phyloP scores from a whole-genome alignment of 1,284 basidiomycete genomes.

The Ustilago bromivora region DNA sequence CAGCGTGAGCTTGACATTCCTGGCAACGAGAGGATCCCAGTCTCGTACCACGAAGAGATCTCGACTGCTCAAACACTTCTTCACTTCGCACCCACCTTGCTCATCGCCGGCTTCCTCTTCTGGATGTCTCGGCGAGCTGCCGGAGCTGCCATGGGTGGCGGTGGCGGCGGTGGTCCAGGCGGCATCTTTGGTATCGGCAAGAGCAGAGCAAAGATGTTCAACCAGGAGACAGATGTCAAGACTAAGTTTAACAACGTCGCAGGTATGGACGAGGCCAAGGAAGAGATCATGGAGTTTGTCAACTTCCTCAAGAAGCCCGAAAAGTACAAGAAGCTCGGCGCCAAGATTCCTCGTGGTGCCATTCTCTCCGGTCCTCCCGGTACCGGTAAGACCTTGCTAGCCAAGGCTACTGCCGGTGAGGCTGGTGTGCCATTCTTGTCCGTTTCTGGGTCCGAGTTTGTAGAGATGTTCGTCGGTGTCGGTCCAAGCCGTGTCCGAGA shows the following conservation, averaged over 20 bases:
- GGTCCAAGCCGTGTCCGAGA: conserved; percentile 97
- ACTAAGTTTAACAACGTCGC: conserved; percentile 96
- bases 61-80: conserved; percentile 84
- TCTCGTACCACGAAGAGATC: conserved; percentile 95
- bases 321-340: conserved; percentile 94
- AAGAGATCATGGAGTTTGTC: conserved; percentile 99
- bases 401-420: conserved; percentile 98
- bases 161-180: conserved; percentile 75
- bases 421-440: conserved; percentile 97
- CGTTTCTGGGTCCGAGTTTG: conserved; percentile 98
- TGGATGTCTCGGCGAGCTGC: conserved; percentile 85
- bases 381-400: conserved; percentile 97
- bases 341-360: conserved; percentile 97
- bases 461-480: conserved; percentile 99
- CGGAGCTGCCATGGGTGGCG: conserved; percentile 68
- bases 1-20: conserved; percentile 93
- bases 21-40: conserved; percentile 90
- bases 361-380: conserved; percentile 98
- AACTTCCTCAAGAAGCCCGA: conserved; percentile 97
- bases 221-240: conserved; percentile 94
- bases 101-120: conserved; percentile 89
- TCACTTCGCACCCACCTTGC: conserved; percentile 92
- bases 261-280: conserved; percentile 99
- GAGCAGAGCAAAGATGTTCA: conserved; percentile 93
- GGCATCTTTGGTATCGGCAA: conserved; percentile 99